phyloP scores from a whole-genome alignment of 179 eudicot genomes.

The Dionaea muscipula region DNA sequence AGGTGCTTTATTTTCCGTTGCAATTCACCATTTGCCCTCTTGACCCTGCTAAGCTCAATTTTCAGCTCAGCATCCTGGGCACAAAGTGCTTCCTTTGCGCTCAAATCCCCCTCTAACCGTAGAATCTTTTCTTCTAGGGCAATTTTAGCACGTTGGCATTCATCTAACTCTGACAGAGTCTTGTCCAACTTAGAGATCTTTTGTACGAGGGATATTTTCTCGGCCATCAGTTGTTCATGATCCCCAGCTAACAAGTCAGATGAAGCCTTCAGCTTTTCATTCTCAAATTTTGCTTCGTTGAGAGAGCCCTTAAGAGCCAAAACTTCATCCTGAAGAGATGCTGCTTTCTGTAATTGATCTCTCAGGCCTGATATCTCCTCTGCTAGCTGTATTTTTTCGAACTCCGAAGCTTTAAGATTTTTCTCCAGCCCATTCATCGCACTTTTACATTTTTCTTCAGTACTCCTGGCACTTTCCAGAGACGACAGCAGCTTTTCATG shows the following conservation, averaged over 20 bases:
- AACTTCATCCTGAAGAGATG: slow-evolving; percentile 48
- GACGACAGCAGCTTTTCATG: slow-evolving; percentile 34
- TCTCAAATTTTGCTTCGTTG: slow-evolving; percentile 32
- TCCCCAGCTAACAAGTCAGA: slow-evolving; percentile 29
- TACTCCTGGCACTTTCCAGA: slow-evolving; percentile 30
- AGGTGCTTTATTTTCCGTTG: slow-evolving; percentile 44
- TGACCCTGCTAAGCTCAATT: slow-evolving; percentile 42
- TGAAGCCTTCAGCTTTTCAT: slow-evolving; percentile 41
- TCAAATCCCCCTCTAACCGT: slow-evolving; percentile 48
- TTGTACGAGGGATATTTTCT: slow-evolving; percentile 32
- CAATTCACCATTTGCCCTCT: slow-evolving; percentile 42
- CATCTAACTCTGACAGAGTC: slow-evolving; percentile 44
- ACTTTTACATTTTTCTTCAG: slow-evolving; percentile 45
- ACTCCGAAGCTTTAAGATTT: slow-evolving; percentile 50
- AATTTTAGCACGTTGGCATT: slow-evolving; percentile 33
- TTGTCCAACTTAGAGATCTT: slow-evolving; percentile 39
- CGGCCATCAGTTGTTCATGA: slow-evolving; percentile 44
- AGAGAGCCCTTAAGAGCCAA: slow-evolving; percentile 34
- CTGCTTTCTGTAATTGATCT: slow-evolving; percentile 42
- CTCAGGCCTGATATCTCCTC: slow-evolving; percentile 55
- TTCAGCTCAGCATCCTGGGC: slow-evolving; percentile 48
- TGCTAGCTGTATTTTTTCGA: slow-evolving; percentile 45
- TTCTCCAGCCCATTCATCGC: slow-evolving; percentile 40
- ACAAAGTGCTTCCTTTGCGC: slow-evolving; percentile 36
- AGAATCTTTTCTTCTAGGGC: slow-evolving; percentile 51